Evolutionary conservation across 805 yeast genomes (phyloP), one percentile per base, ranked within the genome.

Genomic region (Teunomyces kruisii): DNA sequence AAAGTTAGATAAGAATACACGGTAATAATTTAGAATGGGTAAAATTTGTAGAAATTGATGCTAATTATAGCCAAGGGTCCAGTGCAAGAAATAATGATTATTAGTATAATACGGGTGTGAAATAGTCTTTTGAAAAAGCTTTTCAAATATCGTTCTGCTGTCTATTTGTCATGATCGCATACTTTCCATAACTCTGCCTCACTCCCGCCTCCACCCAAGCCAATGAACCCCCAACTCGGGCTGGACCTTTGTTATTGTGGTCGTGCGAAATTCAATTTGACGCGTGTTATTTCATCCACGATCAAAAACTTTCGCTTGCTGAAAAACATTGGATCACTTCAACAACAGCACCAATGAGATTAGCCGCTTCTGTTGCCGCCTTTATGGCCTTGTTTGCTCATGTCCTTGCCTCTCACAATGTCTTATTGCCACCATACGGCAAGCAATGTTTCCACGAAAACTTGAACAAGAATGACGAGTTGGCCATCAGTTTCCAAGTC

Each of bases 401-500:
- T 9, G 39, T 32, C 9, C 41, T 42, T 26, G 43, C 45, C 2
- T 95, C 95, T 1, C 96, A 89, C 65, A 88, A 88, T 57, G 92
- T 88, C 29, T 73, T 88, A 51, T 70, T 91, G 45, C 89, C 94
- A 10, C 82, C 97, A 13, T 75, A 84, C 56, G 94, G 96, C 22
- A 85, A 84, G 61, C 85, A 85, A 59, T 92, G 99, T 69, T 92
- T 89, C 68, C 89, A 77, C 58, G 98, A 94, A 62, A 76, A 76
- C 47, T 75, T 94, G 71, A 86, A 84, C 62, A 76, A 76, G 57
- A 87, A 88, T 55, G 99, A 92, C 68, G 89, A 86, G 65, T 73
- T 92, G 54, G 86, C 96, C 14, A 84, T 92, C 50, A 78, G 89
- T 40, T 92, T 85, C 79, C 99, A 92, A 70, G 95, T 88, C 42